Evolutionary conservation across 2,329 filamentous ascomycete species (phyloP).

Genomic region (Ilyonectria robusta): DNA sequence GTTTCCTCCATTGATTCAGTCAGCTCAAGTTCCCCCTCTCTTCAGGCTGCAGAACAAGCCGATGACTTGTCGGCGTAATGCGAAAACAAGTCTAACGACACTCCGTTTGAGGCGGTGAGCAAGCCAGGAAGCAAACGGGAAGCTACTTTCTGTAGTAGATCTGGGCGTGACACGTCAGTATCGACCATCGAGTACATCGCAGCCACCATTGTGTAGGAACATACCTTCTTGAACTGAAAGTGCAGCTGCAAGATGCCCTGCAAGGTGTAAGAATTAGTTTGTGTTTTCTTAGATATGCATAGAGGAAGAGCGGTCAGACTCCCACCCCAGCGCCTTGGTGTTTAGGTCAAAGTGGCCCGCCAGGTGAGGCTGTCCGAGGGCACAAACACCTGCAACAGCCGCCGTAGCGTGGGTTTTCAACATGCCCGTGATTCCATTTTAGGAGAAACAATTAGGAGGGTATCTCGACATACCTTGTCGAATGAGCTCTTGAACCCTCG

Average conservation of each 20-base stretch:
- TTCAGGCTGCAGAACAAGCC: conserved; percentile 10
- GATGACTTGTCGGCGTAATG: neutral
- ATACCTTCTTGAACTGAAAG: conserved; percentile 98
- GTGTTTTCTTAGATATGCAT: conserved; percentile 26
- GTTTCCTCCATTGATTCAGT: conserved; percentile 17
- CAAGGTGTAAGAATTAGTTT: conserved; percentile 42
- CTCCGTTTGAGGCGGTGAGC: conserved; percentile 22
- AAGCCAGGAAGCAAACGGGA: conserved; percentile 11
- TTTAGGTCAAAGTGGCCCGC: conserved; percentile 30
- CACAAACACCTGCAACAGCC: conserved; percentile 23
- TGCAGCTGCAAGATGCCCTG: conserved; percentile 96
- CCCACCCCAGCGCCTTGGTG: conserved; percentile 22
- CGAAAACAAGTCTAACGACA: neutral
- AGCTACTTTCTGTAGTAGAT: conserved; percentile 70
- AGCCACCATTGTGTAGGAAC: conserved; percentile 36
- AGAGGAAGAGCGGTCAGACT: conserved; percentile 11
- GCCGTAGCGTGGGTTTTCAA: conserved; percentile 23
- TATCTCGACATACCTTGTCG: conserved; percentile 81
- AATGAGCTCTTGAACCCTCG: conserved; percentile 96
- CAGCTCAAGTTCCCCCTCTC: conserved; percentile 18
- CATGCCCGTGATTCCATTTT: conserved; percentile 32
- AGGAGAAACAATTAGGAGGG: conserved; percentile 31
- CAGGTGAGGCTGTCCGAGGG: conserved; percentile 25
- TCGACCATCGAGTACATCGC: conserved; percentile 18
- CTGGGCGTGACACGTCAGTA: conserved; percentile 53